Evolutionary conservation across 495 filamentous ascomycete species (phyloP).

Genomic region (Neurospora terricola): DNA sequence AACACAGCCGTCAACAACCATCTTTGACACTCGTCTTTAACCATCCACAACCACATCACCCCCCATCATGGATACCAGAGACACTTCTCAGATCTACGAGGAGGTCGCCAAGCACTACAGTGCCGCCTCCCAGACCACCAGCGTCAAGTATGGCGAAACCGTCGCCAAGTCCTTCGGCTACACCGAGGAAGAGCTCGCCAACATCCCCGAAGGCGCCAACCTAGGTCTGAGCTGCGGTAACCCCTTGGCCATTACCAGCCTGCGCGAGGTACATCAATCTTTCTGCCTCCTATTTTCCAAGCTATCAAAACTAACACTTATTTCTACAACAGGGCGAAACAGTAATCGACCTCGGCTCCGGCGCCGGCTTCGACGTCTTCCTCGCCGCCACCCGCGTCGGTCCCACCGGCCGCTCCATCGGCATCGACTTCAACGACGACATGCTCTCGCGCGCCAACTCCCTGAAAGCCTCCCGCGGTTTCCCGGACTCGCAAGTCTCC

Average conservation of each 20-base stretch:
- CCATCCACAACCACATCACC: neutral
- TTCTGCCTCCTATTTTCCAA: too few species aligned
- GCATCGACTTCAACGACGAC: constrained; percentile 60
- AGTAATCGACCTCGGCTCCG: constrained; percentile 52
- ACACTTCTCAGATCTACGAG: constrained; percentile 24
- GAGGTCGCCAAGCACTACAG: constrained; percentile 32
- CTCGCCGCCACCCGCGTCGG: constrained; percentile 50
- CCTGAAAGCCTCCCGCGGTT: constrained; percentile 23
- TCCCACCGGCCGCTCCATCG: constrained; percentile 42
- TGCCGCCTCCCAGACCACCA: constrained; percentile 17
- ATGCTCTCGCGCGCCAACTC: constrained; percentile 49
- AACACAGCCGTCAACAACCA: neutral
- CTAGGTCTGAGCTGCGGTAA: constrained; percentile 62
- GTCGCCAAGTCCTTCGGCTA: constrained; percentile 57
- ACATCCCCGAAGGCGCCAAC: constrained; percentile 48
- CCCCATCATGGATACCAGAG: constrained; percentile 9
- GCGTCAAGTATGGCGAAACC: constrained; percentile 22
- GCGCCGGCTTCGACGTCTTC: constrained; percentile 57
- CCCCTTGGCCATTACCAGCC: constrained; percentile 44
- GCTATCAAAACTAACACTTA: too few species aligned
- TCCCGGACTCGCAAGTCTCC: constrained; percentile 25
- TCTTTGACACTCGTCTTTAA: neutral
- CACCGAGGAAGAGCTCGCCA: constrained; percentile 39
- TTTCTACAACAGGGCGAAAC: too few species aligned
- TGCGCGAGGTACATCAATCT: constrained; percentile 46